Evolutionary conservation across 192 early-diverging fungal species (phyloP).

Genomic region (Phlyctochytrium planicorne): DNA sequence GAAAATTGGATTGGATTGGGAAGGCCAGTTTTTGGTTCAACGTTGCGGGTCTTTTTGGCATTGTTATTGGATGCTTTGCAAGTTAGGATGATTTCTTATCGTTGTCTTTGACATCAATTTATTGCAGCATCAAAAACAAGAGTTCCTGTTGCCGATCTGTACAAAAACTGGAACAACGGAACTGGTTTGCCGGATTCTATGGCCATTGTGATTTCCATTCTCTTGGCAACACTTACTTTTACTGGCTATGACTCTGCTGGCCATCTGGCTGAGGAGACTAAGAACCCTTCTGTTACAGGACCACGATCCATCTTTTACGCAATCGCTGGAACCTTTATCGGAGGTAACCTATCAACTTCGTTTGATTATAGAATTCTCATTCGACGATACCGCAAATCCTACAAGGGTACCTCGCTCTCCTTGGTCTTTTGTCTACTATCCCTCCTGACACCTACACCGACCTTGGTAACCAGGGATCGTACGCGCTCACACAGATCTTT

Average conservation of each 20-base stretch:
- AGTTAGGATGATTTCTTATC: constrained; percentile 5
- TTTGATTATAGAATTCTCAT: no score
- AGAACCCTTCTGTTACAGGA: constrained; percentile 18
- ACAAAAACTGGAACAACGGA: constrained; percentile 22
- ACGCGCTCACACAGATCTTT: constrained; percentile 24
- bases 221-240: constrained; percentile 25
- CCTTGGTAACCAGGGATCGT: background rate
- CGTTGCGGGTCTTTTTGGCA: constrained; percentile 8
- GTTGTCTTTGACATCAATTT: background rate
- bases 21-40: constrained; percentile 28
- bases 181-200: constrained; percentile 23
- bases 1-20: constrained; percentile 17
- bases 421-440: constrained; percentile 24
- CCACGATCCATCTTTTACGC: constrained; percentile 15
- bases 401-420: constrained; percentile 28
- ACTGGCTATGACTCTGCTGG: constrained; percentile 27
- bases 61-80: constrained; percentile 17
- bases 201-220: constrained; percentile 23
- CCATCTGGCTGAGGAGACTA: constrained; percentile 28
- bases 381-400: no score
- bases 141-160: background rate
- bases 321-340: constrained; percentile 18
- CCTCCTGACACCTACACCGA: constrained; percentile 11
- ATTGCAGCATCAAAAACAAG: background rate
- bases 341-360: no score